Evolutionary conservation across 495 filamentous ascomycete species (phyloP).

Genomic region (Penicillium salamii): DNA sequence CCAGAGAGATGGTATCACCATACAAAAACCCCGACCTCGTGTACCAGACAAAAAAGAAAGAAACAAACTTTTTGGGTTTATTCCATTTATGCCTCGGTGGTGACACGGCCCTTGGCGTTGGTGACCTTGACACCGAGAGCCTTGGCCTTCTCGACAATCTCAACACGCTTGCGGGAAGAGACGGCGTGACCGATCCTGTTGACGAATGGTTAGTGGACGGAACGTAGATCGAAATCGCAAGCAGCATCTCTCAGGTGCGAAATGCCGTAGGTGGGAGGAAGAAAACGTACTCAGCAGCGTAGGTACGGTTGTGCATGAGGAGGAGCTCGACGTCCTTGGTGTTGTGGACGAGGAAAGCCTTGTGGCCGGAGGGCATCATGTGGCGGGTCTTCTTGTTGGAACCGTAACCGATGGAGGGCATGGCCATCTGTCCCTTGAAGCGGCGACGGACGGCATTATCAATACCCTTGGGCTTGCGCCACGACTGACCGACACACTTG

Average conservation of each 20-base stretch:
- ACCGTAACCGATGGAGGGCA: slow-evolving; percentile 99
- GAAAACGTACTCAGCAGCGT: slow-evolving; percentile 92
- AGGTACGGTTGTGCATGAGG: slow-evolving; percentile 99
- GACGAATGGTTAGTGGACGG: background rate
- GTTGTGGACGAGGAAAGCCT: slow-evolving; percentile 99
- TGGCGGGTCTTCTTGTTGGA: slow-evolving; percentile 98
- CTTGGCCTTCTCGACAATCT: slow-evolving; percentile 95
- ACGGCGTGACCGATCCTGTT: slow-evolving; percentile 91
- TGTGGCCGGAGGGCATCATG: slow-evolving; percentile 98
- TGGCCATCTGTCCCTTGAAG: slow-evolving; percentile 90
- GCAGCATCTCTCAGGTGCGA: background rate
- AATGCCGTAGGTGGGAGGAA: background rate
- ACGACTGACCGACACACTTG: slow-evolving; percentile 61
- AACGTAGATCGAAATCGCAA: background rate
- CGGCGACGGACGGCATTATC: slow-evolving; percentile 87
- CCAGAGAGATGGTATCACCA: slow-evolving; percentile 31
- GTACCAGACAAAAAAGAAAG: slow-evolving; percentile 23
- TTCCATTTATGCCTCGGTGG: slow-evolving; percentile 82
- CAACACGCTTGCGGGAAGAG: slow-evolving; percentile 96
- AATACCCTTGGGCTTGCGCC: slow-evolving; percentile 47
- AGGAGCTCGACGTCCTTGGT: slow-evolving; percentile 91
- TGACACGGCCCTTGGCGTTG: slow-evolving; percentile 97
- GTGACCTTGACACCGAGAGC: slow-evolving; percentile 97
- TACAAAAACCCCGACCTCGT: slow-evolving; percentile 31
- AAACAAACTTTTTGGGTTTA: slow-evolving; percentile 32